phyloP scores from a whole-genome alignment of 2,329 filamentous ascomycete species.

The Exutisphaerella laricina region DNA sequence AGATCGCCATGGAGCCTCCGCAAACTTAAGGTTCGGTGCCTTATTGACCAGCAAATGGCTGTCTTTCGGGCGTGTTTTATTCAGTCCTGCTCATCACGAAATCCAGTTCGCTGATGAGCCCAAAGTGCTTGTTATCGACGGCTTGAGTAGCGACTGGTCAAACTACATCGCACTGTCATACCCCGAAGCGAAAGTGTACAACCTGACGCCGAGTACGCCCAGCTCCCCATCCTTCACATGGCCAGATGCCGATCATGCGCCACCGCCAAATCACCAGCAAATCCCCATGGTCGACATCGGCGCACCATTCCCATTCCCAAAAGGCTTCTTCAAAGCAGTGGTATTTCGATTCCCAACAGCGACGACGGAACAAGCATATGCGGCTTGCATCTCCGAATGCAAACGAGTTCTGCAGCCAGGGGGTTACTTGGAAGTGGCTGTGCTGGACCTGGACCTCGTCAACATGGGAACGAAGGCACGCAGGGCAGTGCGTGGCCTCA shows the following conservation, averaged over 20 bases:
- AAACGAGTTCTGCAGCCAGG: conserved; percentile 72
- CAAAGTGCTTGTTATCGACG: conserved; percentile 71
- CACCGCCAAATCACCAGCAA: conserved; percentile 63
- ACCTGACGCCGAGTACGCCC: conserved; percentile 46
- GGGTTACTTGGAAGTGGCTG: conserved; percentile 71
- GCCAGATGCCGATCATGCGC: conserved; percentile 21
- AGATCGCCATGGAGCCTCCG: conserved; percentile 14
- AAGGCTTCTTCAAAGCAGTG: conserved; percentile 68
- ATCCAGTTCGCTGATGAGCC: conserved; percentile 54
- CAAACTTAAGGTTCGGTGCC: conserved; percentile 65
- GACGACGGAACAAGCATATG: conserved; percentile 62
- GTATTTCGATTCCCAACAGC: conserved; percentile 72
- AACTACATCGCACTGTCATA: conserved; percentile 81
- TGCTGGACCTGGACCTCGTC: conserved; percentile 73
- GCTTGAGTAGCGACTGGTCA: conserved; percentile 85
- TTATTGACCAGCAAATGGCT: conserved; percentile 86
- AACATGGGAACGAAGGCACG: conserved; percentile 72
- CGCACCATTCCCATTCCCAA: conserved; percentile 67
- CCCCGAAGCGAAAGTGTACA: conserved; percentile 68
- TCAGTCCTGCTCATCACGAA: conserved; percentile 72
- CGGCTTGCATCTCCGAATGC: conserved; percentile 66
- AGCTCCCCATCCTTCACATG: conserved; percentile 14
- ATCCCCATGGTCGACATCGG: conserved; percentile 60
- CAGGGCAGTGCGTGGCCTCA: conserved; percentile 62
- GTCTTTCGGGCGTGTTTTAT: conserved; percentile 75